Conservation (phyloP, 805 yeast genomes). For the Nakazawaea sp. region DNA sequence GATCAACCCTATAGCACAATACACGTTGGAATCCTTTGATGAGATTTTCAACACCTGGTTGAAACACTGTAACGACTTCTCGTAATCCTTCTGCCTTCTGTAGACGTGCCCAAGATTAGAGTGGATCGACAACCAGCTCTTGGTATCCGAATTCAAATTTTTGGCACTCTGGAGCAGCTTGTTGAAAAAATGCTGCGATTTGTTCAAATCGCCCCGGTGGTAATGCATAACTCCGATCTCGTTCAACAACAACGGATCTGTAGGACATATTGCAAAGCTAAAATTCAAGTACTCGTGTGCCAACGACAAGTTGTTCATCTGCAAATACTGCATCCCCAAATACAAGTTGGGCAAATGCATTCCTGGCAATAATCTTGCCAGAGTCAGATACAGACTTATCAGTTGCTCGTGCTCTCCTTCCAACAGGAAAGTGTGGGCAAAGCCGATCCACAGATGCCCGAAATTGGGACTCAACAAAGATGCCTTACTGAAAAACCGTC, state of each 20-base stretch:
- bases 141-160: conserved; percentile 67
- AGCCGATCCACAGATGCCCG: conserved; percentile 97
- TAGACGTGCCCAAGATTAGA: conserved; percentile 87
- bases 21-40: conserved; percentile 64
- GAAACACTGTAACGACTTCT: conserved; percentile 69
- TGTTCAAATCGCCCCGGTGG: conserved; percentile 58
- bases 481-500: conserved; percentile 83
- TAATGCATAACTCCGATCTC: conserved; percentile 92
- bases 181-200: conserved; percentile 64
- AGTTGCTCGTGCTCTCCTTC: conserved; percentile 99
- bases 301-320: conserved; percentile 72
- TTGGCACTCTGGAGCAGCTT: conserved; percentile 69
- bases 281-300: conserved; percentile 82
- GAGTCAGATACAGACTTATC: conserved; percentile 92
- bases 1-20: conserved; percentile 81
- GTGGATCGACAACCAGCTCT: conserved; percentile 80
- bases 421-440: conserved; percentile 95
- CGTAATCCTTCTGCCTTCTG: conserved; percentile 53
- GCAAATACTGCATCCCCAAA: conserved; percentile 93
- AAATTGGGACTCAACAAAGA: conserved; percentile 83
- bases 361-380: conserved; percentile 85
- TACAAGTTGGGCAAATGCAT: conserved; percentile 85
- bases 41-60: conserved; percentile 66
- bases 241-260: conserved; percentile 83
- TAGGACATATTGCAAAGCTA: conserved; percentile 69